Evolutionary conservation across 2,329 filamentous ascomycete species (phyloP), one percentile per base, ranked within the genome.

Genomic region (Pyricularia grisea): DNA sequence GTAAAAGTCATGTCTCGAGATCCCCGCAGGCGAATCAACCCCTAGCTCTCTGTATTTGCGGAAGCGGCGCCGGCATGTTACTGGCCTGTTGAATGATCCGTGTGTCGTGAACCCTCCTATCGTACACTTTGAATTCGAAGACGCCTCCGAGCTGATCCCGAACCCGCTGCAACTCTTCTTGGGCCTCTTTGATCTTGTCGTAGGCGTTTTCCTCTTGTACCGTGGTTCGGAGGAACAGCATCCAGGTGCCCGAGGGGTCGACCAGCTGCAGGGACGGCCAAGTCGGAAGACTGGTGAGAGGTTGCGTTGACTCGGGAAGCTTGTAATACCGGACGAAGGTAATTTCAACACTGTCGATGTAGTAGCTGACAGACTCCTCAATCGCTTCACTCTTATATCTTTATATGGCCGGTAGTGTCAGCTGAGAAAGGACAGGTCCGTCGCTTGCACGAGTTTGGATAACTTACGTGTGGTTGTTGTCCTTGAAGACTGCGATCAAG

Each of bases 141-240:
- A 83, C 81, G 0, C 84, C 83, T 2, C 82, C 79, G 7, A 88
- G 78, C 67, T 86, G 81, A 14, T 76, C 77, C 42, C 81, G 79
- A 1, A 84, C 76, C 0, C 76, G 78, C 23, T 82, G 71, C 5
- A 90, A 77, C 71, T 82, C 80, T n/a, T 85, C 84, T 60, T 84
- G 81, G 0, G 81, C 86, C 72, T 86, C 83, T 64, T 83, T 80
- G 33, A 88, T 81, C 73, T 86, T 85, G 55, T 87, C 85, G 0
- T 86, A 86, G 67, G 85, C 83, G 72, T 81, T 85, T 68, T 87
- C 85, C 70, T 88, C 85, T 9, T 82, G 72, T 2, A 88, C 85
- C 67, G 85, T 80, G 1, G 81, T 77, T 70, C 82, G 86, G 69
- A 87, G 83, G 50, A 81, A 81, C 33, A 90, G 78, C 67, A 87